Percentiles rank a stretch among this genome's conserved stretches.
Evolutionary conservation across 192 early-diverging fungal genomes (phyloP).

Genomic region (Geranomyces michiganensis): DNA sequence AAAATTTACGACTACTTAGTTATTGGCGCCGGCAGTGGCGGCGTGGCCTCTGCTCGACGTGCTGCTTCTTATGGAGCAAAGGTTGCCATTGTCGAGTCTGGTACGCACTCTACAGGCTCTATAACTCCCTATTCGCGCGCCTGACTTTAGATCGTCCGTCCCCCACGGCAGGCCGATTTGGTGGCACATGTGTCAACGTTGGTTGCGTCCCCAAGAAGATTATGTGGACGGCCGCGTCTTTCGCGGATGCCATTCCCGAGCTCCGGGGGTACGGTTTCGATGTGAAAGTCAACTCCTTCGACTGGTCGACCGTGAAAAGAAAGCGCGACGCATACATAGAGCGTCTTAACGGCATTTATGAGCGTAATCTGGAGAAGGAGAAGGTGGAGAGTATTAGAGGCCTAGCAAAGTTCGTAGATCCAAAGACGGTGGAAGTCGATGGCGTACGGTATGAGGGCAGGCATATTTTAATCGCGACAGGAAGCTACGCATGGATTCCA

Average conservation of each 20-base stretch:
- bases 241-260: constrained; percentile 86
- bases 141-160: neutral
- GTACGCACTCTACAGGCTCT: constrained; percentile 24
- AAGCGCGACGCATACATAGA: constrained; percentile 96
- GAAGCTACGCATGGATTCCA: constrained; percentile 70
- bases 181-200: constrained; percentile 90
- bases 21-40: constrained; percentile 88
- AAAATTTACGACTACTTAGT: constrained; percentile 85
- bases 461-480: constrained; percentile 91
- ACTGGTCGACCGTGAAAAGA: constrained; percentile 81
- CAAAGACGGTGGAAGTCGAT: constrained; percentile 69
- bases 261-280: constrained; percentile 91
- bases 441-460: constrained; percentile 54
- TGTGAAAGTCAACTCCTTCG: constrained; percentile 59
- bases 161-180: constrained; percentile 43
- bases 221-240: constrained; percentile 92
- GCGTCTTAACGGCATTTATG: constrained; percentile 97
- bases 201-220: constrained; percentile 74
- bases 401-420: constrained; percentile 79
- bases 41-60: constrained; percentile 90
- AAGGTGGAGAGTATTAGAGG: constrained; percentile 83
- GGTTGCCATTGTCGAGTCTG: constrained; percentile 82
- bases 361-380: constrained; percentile 85
- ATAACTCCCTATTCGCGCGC: neutral
- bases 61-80: constrained; percentile 90